Conservation (phyloP, 805 yeast species). For the Starmerella riodocensis region DNA sequence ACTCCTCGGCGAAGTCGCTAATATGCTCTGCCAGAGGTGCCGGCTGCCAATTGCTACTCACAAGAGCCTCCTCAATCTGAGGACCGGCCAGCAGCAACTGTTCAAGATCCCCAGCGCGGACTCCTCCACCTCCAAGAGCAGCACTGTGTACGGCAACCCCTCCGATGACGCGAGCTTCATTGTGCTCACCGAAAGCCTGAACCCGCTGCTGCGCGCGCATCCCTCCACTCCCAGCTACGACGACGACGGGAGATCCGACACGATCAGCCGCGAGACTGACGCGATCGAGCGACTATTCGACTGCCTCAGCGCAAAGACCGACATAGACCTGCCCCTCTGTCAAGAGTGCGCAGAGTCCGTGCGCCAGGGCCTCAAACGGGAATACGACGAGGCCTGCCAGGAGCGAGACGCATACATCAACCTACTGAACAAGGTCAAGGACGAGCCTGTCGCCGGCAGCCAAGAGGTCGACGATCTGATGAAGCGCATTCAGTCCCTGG, state of each 20-base stretch:
- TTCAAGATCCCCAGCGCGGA: constrained; percentile 29
- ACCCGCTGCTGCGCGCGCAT: constrained; percentile 17
- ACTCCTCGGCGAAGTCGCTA: too few species aligned
- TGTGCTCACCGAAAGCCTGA: constrained; percentile 20
- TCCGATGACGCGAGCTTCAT: constrained; percentile 22
- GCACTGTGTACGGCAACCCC: constrained; percentile 24
- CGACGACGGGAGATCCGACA: neutral
- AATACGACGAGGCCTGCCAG: constrained; percentile 56
- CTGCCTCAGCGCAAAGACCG: constrained; percentile 55
- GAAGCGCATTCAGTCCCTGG: constrained; percentile 36
- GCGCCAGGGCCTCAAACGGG: constrained; percentile 48
- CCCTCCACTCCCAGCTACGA: neutral
- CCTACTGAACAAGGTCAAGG: constrained; percentile 56
- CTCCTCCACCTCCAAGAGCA: neutral
- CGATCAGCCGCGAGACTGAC: constrained; percentile 16
- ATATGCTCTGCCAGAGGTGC: constrained; percentile 49
- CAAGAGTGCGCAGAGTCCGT: constrained; percentile 65
- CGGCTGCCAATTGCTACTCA: constrained; percentile 45
- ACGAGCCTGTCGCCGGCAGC: constrained; percentile 36
- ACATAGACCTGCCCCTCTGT: constrained; percentile 78
- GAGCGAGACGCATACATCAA: constrained; percentile 70
- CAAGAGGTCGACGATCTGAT: constrained; percentile 36
- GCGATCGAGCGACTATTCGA: constrained; percentile 52
- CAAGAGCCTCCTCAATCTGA: constrained; percentile 39
- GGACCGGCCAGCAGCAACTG: constrained; percentile 43